Percentiles rank a stretch among this genome's conserved stretches.
phyloP scores from a whole-genome alignment of 768 basidiomycete species.

The Suillus sp. region DNA sequence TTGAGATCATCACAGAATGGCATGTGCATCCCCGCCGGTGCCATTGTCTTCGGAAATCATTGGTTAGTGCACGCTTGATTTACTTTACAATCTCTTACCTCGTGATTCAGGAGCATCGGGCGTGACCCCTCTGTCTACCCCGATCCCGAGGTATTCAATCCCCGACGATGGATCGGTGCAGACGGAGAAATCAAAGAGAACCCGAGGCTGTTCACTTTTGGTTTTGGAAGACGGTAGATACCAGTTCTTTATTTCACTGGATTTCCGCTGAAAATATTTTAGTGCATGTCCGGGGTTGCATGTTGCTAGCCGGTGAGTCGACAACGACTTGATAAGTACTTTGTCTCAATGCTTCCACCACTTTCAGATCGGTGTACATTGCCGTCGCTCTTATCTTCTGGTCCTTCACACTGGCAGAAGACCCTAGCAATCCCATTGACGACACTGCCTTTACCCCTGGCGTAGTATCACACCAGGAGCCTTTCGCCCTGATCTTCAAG shows the following conservation, averaged over 20 bases:
- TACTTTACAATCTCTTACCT: background rate
- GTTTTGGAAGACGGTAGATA: conserved; percentile 49
- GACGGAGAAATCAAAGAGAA: conserved; percentile 47
- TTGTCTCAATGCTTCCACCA: background rate
- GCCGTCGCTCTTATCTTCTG: conserved; percentile 65
- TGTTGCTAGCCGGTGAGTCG: conserved; percentile 34
- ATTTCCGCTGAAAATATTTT: background rate
- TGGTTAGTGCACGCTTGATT: conserved; percentile 21
- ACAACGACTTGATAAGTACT: background rate
- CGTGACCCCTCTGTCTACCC: conserved; percentile 53
- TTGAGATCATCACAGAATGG: conserved; percentile 30
- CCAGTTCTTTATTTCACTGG: background rate
- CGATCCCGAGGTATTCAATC: conserved; percentile 56
- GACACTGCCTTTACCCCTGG: conserved; percentile 61
- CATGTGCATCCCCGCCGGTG: conserved; percentile 36
- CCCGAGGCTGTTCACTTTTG: conserved; percentile 48
- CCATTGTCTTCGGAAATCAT: conserved; percentile 34
- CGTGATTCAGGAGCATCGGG: conserved; percentile 42
- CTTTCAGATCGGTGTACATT: conserved; percentile 57
- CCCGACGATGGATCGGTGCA: conserved; percentile 52
- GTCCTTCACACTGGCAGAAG: conserved; percentile 56
- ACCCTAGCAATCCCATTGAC: conserved; percentile 57
- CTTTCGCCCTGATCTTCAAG: conserved; percentile 58
- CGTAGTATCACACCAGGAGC: conserved; percentile 62
- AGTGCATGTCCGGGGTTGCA: conserved; percentile 62